A percentile compares a stretch with the other conserved stretches of the same genome.
phyloP scores from a whole-genome alignment of 441 rosid genomes.

The Theobroma grandiflorum region DNA sequence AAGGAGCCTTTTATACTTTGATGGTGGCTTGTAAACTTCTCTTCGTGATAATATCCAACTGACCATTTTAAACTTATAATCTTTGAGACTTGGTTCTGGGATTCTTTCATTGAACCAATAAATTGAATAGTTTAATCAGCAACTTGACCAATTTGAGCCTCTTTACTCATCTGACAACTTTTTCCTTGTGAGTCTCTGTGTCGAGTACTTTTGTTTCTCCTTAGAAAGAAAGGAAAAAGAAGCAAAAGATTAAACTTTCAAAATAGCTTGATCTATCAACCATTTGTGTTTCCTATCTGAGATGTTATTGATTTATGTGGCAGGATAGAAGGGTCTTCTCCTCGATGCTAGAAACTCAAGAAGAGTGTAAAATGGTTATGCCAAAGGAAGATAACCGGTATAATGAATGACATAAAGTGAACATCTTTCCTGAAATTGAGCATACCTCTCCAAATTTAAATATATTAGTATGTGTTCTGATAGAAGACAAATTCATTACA shows the following conservation, averaged over 20 bases:
- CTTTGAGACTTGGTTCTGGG: slow-evolving; percentile 1
- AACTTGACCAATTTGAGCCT: background rate
- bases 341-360: slow-evolving; percentile 47
- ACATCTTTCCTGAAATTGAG: background rate
- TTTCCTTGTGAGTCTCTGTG: background rate
- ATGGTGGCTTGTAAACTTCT: background rate
- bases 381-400: slow-evolving; percentile 50
- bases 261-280: slow-evolving; percentile 5
- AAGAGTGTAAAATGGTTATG: slow-evolving; percentile 37
- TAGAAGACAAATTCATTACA: slow-evolving; percentile 14
- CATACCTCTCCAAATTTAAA: slow-evolving; percentile 11
- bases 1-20: background rate
- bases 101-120: background rate
- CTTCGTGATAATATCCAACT: background rate
- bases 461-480: background rate
- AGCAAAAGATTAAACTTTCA: background rate
- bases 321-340: slow-evolving; percentile 68
- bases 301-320: slow-evolving; percentile 24
- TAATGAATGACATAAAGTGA: slow-evolving; percentile 14
- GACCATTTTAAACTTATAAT: background rate
- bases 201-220: background rate
- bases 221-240: background rate
- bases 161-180: background rate
- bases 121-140: background rate
- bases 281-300: slow-evolving; percentile 27